phyloP scores from a whole-genome alignment of 441 rosid species.

The Gossypium schwendimanii region DNA sequence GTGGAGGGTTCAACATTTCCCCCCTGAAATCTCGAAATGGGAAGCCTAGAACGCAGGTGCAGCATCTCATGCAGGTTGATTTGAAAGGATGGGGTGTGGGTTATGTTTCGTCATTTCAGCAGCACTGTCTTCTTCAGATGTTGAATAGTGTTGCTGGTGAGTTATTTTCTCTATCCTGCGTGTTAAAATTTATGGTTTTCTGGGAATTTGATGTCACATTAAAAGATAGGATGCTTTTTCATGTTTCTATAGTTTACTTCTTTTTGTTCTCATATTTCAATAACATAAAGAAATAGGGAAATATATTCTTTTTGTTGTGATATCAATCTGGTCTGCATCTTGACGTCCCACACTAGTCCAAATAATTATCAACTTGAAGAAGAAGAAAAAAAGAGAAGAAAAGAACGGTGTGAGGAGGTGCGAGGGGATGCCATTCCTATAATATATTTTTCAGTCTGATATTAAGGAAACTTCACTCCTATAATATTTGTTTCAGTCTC shows the following conservation, averaged over 20 bases:
- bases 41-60: conserved; percentile 86
- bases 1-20: conserved; percentile 95
- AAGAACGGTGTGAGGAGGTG: neutral
- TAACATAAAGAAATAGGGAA: neutral
- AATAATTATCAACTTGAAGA: neutral
- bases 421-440: neutral
- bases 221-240: neutral
- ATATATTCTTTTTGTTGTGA: neutral
- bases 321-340: neutral
- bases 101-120: conserved; percentile 88
- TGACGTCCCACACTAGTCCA: neutral
- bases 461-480: conserved; percentile 1
- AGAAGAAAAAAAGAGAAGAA: neutral
- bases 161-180: conserved; percentile 21
- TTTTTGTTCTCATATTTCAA: neutral
- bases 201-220: conserved; percentile 2
- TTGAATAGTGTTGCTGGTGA: conserved; percentile 94
- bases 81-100: conserved; percentile 98
- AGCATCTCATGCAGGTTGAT: conserved; percentile 96
- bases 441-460: neutral
- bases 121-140: conserved; percentile 97
- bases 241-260: neutral
- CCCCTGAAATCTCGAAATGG: conserved; percentile 83
- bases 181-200: conserved; percentile 2
- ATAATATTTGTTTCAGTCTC: neutral